phyloP scores from a whole-genome alignment of 192 early-diverging fungal genomes.

The Cetraspora pellucida region DNA sequence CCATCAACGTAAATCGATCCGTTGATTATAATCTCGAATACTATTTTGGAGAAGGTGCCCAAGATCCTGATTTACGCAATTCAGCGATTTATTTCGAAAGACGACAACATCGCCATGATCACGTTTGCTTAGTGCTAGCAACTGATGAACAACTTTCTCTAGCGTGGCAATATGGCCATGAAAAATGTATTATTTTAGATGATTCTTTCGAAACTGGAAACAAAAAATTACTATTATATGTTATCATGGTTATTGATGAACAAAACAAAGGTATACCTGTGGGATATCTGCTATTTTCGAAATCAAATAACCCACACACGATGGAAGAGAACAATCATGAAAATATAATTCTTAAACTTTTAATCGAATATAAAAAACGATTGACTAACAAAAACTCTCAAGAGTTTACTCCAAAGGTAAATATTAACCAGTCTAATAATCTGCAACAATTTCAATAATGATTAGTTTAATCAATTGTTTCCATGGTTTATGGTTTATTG shows the following conservation, averaged over 20 bases:
- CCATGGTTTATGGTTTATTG: not conserved
- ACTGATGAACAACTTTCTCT: not conserved
- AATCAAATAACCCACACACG: not conserved
- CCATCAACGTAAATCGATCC: not conserved
- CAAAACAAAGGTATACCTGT: not conserved
- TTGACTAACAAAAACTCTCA: not conserved
- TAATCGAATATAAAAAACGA: not conserved
- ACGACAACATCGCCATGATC: not conserved
- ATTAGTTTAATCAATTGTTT: too few relatives aligned
- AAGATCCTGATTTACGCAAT: not conserved
- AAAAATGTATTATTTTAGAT: slow-evolving; percentile 7
- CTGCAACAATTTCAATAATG: too few relatives aligned
- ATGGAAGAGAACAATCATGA: not conserved
- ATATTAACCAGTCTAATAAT: not conserved
- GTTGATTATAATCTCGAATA: slow-evolving; percentile 1
- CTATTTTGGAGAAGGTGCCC: not conserved
- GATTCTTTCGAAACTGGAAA: not conserved
- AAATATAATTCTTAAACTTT: slow-evolving; percentile 4
- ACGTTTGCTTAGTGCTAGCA: not conserved
- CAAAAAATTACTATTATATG: not conserved
- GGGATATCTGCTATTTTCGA: slow-evolving; percentile 8
- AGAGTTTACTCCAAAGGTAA: not conserved
- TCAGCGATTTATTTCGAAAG: not conserved
- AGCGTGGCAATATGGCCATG: slow-evolving; percentile 2
- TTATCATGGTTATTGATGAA: slow-evolving; percentile 6